Percentiles rank a stretch among this genome's conserved stretches.
phyloP scores from a whole-genome alignment of 2,329 filamentous ascomycete genomes.

The Phyllosticta paracitricarpa region DNA sequence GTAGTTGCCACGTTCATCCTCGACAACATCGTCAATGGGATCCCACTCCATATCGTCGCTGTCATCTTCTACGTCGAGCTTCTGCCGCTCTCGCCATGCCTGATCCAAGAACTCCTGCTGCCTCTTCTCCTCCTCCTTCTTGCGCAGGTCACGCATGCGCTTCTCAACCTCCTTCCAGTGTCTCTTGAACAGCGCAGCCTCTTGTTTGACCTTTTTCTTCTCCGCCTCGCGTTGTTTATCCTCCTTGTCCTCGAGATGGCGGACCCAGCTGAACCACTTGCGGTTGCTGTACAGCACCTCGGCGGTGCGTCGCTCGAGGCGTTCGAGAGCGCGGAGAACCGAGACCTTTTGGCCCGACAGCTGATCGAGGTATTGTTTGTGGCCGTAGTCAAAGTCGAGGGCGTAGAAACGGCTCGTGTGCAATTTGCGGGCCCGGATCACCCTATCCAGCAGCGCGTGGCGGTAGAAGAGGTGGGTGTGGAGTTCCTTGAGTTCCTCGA shows the following conservation, averaged over 20 bases:
- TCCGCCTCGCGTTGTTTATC: constrained; percentile 38
- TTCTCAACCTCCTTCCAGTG: constrained; percentile 36
- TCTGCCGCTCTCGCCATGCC: constrained; percentile 32
- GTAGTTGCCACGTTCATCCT: constrained; percentile 36
- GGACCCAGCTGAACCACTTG: constrained; percentile 42
- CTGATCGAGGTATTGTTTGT: constrained; percentile 31
- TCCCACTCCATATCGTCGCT: constrained; percentile 36
- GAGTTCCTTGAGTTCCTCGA: constrained; percentile 28
- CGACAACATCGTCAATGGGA: constrained; percentile 38
- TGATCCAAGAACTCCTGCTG: constrained; percentile 37
- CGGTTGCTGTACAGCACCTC: constrained; percentile 37
- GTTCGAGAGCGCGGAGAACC: constrained; percentile 32
- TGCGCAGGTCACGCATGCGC: constrained; percentile 29
- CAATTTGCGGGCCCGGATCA: constrained; percentile 33
- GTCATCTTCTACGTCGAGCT: constrained; percentile 16
- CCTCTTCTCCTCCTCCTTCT: constrained; percentile 33
- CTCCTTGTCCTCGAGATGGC: constrained; percentile 35
- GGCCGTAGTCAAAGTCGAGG: constrained; percentile 34
- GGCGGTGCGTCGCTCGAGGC: constrained; percentile 32
- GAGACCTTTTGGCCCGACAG: constrained; percentile 29
- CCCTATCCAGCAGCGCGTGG: constrained; percentile 29
- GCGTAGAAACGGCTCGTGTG: constrained; percentile 35
- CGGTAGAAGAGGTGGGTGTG: constrained; percentile 33
- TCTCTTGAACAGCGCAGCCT: constrained; percentile 39
- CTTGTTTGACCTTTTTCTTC: constrained; percentile 39